Conservation (phyloP, 2,329 filamentous ascomycete genomes). For the Penicillium freii region DNA sequence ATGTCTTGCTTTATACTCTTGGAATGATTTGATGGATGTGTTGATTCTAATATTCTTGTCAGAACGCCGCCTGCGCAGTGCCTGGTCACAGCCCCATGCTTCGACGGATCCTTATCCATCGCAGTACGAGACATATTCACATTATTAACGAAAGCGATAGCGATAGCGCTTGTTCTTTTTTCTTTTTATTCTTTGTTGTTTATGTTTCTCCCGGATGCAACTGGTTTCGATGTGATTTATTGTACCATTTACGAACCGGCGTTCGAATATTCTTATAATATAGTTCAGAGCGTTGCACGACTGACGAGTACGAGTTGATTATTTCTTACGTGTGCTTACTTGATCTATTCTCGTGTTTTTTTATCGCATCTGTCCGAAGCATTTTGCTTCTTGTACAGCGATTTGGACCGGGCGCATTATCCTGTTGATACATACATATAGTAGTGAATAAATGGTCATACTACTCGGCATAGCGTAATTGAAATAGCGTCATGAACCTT, state of each 20-base stretch:
- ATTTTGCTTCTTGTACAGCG: not conserved
- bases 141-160: constrained; percentile 31
- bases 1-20: constrained; percentile 25
- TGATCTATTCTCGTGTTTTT: not conserved
- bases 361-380: no score
- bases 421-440: no score
- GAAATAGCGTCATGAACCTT: not conserved
- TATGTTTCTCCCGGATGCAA: not conserved
- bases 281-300: constrained; percentile 2
- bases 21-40: no score
- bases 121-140: constrained; percentile 39
- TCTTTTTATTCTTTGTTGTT: not conserved
- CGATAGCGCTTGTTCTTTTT: constrained; percentile 5
- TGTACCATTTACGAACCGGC: constrained; percentile 16
- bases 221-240: constrained; percentile 18
- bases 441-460: not conserved
- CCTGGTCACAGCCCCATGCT: constrained; percentile 28
- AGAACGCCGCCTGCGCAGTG: constrained; percentile 41
- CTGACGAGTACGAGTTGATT: constrained; percentile 5
- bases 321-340: not conserved
- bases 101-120: constrained; percentile 28
- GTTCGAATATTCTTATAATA: constrained; percentile 9
- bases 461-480: not conserved
- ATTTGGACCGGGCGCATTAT: no score
- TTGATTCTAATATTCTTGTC: constrained; percentile 8